phyloP scores from a whole-genome alignment of 2,329 filamentous ascomycete species.

The Diplodia seriata region DNA sequence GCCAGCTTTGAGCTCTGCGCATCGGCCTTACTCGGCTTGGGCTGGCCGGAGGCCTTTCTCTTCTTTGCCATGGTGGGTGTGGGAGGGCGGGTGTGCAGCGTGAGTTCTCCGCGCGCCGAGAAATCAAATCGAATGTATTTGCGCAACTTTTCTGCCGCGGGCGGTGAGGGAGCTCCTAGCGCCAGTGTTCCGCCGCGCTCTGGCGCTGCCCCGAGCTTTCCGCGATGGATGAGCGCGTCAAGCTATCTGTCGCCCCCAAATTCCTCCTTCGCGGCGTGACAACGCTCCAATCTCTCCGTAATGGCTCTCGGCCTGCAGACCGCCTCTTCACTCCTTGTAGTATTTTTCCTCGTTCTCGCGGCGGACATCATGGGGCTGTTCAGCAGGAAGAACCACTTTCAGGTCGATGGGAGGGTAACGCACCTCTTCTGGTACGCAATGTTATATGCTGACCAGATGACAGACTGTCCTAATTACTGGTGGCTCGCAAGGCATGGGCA shows the following conservation, averaged over 20 bases:
- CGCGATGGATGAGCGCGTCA: neutral
- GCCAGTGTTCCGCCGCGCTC: neutral
- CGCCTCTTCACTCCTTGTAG: constrained; percentile 45
- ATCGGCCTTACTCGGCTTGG: constrained; percentile 44
- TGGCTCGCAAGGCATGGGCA: constrained; percentile 91
- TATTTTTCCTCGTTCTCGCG: constrained; percentile 48
- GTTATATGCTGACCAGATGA: constrained; percentile 23
- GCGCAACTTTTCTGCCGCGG: constrained; percentile 27
- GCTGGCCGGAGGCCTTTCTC: constrained; percentile 69
- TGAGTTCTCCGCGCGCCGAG: constrained; percentile 10
- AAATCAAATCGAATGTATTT: constrained; percentile 1
- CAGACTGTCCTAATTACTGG: constrained; percentile 91
- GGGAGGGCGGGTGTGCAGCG: neutral
- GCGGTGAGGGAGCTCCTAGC: constrained; percentile 21
- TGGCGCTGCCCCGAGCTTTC: neutral
- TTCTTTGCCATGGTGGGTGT: constrained; percentile 59
- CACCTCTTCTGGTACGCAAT: constrained; percentile 31
- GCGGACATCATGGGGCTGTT: constrained; percentile 71
- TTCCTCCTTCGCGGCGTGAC: neutral
- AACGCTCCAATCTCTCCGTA: neutral
- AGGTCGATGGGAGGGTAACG: constrained; percentile 80
- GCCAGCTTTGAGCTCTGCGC: constrained; percentile 60
- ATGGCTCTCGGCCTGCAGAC: constrained; percentile 50
- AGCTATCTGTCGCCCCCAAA: neutral
- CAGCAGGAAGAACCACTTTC: constrained; percentile 74